Evolutionary conservation across 108 stramenopile species (phyloP).

Genomic region (Nannochloropsis granulata): DNA sequence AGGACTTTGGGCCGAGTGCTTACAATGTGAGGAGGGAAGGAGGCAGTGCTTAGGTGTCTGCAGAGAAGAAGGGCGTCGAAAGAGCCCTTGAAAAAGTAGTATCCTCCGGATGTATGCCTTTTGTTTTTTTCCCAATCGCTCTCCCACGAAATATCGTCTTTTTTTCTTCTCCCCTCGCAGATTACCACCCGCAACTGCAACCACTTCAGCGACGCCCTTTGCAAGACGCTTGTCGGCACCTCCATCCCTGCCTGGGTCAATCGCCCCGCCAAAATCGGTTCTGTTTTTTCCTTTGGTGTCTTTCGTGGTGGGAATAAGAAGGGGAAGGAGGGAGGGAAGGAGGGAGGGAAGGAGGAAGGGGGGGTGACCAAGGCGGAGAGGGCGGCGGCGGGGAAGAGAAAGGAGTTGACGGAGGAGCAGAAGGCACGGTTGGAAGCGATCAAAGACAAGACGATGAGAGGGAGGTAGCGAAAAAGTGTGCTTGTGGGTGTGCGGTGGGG

Average conservation of each 20-base stretch:
- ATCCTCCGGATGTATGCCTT: not conserved
- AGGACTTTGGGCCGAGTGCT: not conserved
- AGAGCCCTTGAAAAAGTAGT: not conserved
- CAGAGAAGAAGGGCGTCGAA: not conserved
- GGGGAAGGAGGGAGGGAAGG: not conserved
- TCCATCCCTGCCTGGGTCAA: not conserved
- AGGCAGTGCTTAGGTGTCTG: not conserved
- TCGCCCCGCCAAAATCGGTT: not conserved
- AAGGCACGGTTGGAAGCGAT: not conserved
- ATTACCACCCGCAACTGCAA: not conserved
- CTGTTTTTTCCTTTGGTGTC: not conserved
- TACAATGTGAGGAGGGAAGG: not conserved
- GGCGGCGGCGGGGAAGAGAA: conserved; percentile 10
- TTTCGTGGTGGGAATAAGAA: not conserved
- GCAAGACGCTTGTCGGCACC: not conserved
- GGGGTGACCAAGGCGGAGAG: conserved; percentile 4
- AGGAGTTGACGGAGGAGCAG: conserved; percentile 31
- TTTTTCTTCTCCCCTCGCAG: conserved; percentile 1
- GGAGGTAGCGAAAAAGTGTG: too few species aligned
- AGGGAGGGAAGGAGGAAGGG: not conserved
- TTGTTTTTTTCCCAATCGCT: not conserved
- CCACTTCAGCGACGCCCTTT: conserved; percentile 1
- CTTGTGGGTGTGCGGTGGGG: too few species aligned
- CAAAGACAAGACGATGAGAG: not conserved
- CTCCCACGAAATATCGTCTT: not conserved